Evolutionary conservation across 192 early-diverging fungal species (phyloP).

Genomic region (Coemansia sp.): DNA sequence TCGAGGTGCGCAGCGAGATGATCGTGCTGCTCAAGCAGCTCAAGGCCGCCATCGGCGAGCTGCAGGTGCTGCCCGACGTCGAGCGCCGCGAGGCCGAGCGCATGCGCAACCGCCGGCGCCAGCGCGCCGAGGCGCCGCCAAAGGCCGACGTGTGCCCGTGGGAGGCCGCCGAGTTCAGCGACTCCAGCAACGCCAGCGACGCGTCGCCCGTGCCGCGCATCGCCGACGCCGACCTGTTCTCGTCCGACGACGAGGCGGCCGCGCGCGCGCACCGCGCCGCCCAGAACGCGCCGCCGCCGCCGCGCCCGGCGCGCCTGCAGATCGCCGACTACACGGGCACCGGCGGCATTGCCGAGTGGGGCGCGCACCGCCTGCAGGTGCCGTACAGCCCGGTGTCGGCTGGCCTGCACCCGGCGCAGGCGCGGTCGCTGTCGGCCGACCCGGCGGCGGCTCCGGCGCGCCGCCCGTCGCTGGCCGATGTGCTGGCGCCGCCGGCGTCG

Average conservation of each 20-base stretch:
- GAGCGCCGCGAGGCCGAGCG: slow-evolving; percentile 46
- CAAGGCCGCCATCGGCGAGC: slow-evolving; percentile 33
- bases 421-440: slow-evolving; percentile 42
- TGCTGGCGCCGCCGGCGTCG: slow-evolving; percentile 38
- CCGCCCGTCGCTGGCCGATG: slow-evolving; percentile 47
- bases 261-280: not conserved
- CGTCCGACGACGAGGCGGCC: slow-evolving; percentile 27
- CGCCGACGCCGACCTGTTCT: slow-evolving; percentile 43
- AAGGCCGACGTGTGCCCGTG: slow-evolving; percentile 50
- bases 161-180: slow-evolving; percentile 51
- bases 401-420: slow-evolving; percentile 13
- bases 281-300: not conserved
- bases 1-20: slow-evolving; percentile 48
- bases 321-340: slow-evolving; percentile 44
- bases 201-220: slow-evolving; percentile 18
- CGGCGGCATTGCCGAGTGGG: slow-evolving; percentile 52
- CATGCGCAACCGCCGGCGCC: slow-evolving; percentile 28
- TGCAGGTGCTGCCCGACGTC: slow-evolving; percentile 45
- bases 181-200: slow-evolving; percentile 10
- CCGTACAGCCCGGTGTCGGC: slow-evolving; percentile 25
- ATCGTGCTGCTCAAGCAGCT: slow-evolving; percentile 48
- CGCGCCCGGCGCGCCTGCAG: slow-evolving; percentile 15
- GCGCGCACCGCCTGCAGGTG: slow-evolving; percentile 45
- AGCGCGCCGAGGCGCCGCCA: slow-evolving; percentile 31
- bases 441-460: slow-evolving; percentile 25